Base-by-base conservation (phyloP, 108 stramenopile genomes). In the Conticribra guillardii region DNA sequence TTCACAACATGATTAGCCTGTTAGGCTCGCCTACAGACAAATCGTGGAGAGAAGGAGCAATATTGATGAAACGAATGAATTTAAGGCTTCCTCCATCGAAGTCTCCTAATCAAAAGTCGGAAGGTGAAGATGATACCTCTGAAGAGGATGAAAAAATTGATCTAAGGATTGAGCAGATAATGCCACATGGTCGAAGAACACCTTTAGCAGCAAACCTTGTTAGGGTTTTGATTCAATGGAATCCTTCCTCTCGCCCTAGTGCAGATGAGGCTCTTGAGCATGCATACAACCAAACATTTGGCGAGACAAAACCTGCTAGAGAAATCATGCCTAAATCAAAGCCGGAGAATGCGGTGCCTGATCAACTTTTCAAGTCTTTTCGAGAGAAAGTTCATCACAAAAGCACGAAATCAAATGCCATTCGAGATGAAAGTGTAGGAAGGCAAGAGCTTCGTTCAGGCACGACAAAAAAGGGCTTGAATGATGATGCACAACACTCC, bases 1-100 rank as follows among this genome's bases (percentile, higher is more conserved):
- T 98, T 16, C 79, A 85, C 71, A 90, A 89, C 31, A 93, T 98
- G 31, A 78, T 84, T 66, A 64, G 87, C 17, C 67, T 99, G 37
- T 63, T 97, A 27, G 98, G 98, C 4, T 57, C 84, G 4, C 89
- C 93, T 21, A 77, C 78, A 0, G 58, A 67, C 26, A 24, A 47
- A 34, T 60, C 58, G 2, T 94, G 92, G 93, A 47, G 48, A 23
- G 79, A 80, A 29, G 79, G 79, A 2, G 46, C 67, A 14, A 15
- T 29, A 7, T 69, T 69, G 61, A 70, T 75, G 68, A 64, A 63
- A 18, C 59, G 51, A 32, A 41, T 80, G 73, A 69, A 70, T 54
- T 37, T 93, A 19, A 57, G 85, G 1, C 81, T 89, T 0, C 60
- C 82, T 46, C 82, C 85, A 9, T 61, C 76, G 50, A 50, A 23